These are phyloP conservation scores for Globisporangium sylvaticum DNA, from an alignment of 352 stramenopile genomes.

Conservation along the genomic window DNA sequence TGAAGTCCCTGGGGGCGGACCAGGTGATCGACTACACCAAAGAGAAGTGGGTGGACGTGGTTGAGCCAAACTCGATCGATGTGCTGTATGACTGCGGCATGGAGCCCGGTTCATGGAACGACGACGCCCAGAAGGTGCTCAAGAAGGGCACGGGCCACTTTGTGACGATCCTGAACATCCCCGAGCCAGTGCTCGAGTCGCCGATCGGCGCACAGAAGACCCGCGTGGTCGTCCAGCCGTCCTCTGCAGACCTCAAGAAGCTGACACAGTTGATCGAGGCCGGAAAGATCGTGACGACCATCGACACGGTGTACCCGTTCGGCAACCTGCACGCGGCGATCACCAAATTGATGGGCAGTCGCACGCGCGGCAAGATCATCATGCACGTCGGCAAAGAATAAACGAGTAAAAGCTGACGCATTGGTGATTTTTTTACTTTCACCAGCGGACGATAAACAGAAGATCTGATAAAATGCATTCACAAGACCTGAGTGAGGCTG, in stretches of 20 bases:
- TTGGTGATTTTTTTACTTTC: too few relatives aligned
- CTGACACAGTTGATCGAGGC: constrained; percentile 32
- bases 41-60: too few relatives aligned
- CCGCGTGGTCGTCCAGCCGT: constrained; percentile 18
- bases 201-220: constrained; percentile 40
- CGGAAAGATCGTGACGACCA: constrained; percentile 27
- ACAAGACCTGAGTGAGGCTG: too few relatives aligned
- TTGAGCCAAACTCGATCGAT: too few relatives aligned
- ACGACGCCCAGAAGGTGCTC: too few relatives aligned
- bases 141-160: too few relatives aligned
- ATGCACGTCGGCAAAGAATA: constrained; percentile 26
- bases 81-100: too few relatives aligned
- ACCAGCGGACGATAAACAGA: background rate
- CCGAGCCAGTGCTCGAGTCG: constrained; percentile 37
- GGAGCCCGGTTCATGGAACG: too few relatives aligned
- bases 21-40: too few relatives aligned
- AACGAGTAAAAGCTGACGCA: too few relatives aligned
- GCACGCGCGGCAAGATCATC: constrained; percentile 49
- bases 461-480: too few relatives aligned
- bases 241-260: constrained; percentile 26
- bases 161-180: constrained; percentile 23
- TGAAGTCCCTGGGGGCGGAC: too few relatives aligned
- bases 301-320: constrained; percentile 37
- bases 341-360: constrained; percentile 31
- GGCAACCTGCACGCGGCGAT: constrained; percentile 35